These are phyloP conservation scores for Fomes fomentarius DNA, from an alignment of 1,284 basidiomycete genomes.

Conservation along the genomic window DNA sequence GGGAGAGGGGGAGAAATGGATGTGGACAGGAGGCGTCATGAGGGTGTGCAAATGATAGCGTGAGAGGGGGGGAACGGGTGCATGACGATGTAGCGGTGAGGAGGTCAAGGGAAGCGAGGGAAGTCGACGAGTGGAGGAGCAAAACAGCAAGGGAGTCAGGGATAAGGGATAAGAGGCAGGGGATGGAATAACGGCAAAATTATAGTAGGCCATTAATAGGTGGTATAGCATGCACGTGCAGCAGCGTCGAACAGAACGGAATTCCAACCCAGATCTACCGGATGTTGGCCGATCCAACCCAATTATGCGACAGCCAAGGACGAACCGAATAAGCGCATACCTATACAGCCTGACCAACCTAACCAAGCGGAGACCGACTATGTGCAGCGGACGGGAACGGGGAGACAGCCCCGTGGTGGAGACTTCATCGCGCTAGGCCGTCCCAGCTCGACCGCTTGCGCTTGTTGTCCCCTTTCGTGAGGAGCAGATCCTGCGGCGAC, in stretches of 20 bases:
- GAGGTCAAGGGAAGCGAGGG: background rate
- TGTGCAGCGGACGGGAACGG: background rate
- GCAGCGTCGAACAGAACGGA: background rate
- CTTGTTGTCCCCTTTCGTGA: conserved; percentile 61
- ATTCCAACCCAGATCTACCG: background rate
- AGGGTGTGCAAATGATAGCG: background rate
- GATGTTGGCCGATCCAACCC: background rate
- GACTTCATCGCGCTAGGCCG: conserved; percentile 44
- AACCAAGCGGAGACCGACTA: background rate
- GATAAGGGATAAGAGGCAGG: background rate
- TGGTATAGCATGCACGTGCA: background rate
- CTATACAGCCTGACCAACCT: background rate
- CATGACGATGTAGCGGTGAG: background rate
- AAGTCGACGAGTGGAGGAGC: background rate
- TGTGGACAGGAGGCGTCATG: no score
- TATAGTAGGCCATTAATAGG: background rate
- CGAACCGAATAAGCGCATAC: background rate
- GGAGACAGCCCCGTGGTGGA: background rate
- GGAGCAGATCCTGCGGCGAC: conserved; percentile 66
- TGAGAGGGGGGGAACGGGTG: background rate
- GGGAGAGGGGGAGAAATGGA: background rate
- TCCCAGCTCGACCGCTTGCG: conserved; percentile 80
- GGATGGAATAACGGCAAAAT: no score
- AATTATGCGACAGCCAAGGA: background rate
- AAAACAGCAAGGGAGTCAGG: background rate